Evolutionary conservation across 495 filamentous ascomycete genomes (phyloP), one percentile per base, ranked within the genome.

Genomic region (Neurospora sp.): DNA sequence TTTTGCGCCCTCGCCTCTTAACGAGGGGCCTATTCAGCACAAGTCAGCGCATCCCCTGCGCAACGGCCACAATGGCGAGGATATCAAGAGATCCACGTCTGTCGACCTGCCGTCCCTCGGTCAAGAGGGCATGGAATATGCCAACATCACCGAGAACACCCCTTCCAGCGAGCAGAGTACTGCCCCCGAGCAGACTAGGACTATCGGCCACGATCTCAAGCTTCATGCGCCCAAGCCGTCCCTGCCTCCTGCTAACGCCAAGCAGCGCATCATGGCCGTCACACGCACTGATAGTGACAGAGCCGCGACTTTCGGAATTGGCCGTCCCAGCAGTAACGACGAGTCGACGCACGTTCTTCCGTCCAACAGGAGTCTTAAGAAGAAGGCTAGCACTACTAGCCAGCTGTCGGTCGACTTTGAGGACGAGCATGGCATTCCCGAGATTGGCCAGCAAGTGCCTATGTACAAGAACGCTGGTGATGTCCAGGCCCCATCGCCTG

Each of bases 391-490:
- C 76, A 88, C 78, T 79, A 76, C 89, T 77, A 83, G 90, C 85
- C 79, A 91, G 77, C 80, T 85, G 62, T 87, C 86, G 7, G 80
- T 80, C 40, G 85, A 87, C 72, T 78, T 81, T 39, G 83, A 90
- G 14, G 90, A 92, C 23, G 93, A 94, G 75, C 89, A 92, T 74
- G 95, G 95, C 14, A 97, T 97, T 75, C 95, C 94, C 12, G 92
- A 95, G 78, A 96, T 97, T 75, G 94, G 94, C 44, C 87, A 90
- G 78, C 88, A 93, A 77, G 95, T 98, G 27, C 96, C 96, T 41
- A 97, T 99, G 94, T 91, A 95, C 78, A 91, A 91, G 42, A 90
- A 96, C 83, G 95, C 94, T 46, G 96, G 96, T 60, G 96, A 98
- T 82, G 96, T 99, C 11, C 96, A 99, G 83, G 96, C 96, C 14